A percentile compares a stretch with the other conserved stretches of the same genome.
phyloP scores from a whole-genome alignment of 257 asterid genomes.

The Solanum phureja region DNA sequence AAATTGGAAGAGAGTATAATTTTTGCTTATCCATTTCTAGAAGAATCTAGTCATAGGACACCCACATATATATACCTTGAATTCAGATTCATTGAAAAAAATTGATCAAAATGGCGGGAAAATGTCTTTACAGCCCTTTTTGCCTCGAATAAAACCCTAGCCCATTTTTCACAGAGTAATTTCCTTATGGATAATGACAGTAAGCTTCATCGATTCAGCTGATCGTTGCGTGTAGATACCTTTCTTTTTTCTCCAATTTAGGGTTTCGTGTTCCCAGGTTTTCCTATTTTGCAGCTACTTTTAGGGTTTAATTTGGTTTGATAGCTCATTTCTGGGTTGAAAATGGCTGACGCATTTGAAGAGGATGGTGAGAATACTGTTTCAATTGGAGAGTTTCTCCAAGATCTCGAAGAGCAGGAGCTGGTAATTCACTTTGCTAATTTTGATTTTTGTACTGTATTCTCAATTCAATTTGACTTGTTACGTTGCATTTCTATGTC shows the following conservation, averaged over 20 bases:
- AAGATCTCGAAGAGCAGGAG: conserved; percentile 75
- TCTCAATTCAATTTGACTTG: background rate
- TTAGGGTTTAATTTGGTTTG: background rate
- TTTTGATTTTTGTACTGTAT: background rate
- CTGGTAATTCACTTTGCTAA: conserved; percentile 25
- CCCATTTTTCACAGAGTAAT: background rate
- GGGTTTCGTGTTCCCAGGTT: background rate
- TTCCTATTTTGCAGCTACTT: background rate
- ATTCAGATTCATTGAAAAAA: background rate
- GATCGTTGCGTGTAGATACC: background rate
- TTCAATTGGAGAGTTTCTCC: conserved; percentile 62
- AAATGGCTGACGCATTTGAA: conserved; percentile 60
- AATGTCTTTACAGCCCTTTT: conserved; percentile 6
- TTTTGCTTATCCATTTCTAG: background rate
- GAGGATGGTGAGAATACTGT: conserved; percentile 65
- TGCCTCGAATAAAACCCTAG: conserved; percentile 13
- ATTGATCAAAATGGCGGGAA: conserved; percentile 41
- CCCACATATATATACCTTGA: background rate
- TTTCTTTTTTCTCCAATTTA: background rate
- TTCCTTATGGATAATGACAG: background rate
- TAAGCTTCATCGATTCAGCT: background rate
- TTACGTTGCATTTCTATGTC: background rate
- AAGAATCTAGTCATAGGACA: background rate
- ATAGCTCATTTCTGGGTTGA: background rate
- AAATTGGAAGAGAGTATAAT: too few species aligned